Conservation (phyloP, 2,329 filamentous ascomycete genomes). For the Botrytis porri region DNA sequence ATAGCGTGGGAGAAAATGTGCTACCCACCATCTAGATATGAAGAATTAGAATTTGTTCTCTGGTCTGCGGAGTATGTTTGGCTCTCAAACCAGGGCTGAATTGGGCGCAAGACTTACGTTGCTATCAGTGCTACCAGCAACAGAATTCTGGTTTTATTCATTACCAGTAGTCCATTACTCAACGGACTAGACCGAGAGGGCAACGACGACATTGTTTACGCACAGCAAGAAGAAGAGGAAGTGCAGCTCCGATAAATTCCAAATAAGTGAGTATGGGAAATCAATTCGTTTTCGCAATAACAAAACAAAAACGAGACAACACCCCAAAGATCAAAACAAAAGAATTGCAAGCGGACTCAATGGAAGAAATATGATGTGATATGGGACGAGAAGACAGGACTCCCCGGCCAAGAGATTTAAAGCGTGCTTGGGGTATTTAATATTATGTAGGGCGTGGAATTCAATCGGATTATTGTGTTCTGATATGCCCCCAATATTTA, state of each 20-base stretch:
- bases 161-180: constrained; percentile 28
- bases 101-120: constrained; percentile 30
- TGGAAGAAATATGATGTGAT: not conserved
- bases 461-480: not conserved
- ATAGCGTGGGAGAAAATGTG: constrained; percentile 45
- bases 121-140: constrained; percentile 31
- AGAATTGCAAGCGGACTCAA: not conserved
- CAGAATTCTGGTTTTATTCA: constrained; percentile 31
- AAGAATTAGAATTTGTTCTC: not conserved
- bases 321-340: not conserved
- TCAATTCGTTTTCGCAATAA: not conserved
- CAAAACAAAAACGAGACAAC: not conserved
- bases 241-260: not conserved
- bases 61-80: not conserved
- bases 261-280: not conserved
- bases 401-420: not conserved
- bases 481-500: not conserved
- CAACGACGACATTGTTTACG: constrained; percentile 1
- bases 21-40: constrained; percentile 46
- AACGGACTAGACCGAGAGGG: constrained; percentile 19
- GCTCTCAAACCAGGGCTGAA: not conserved
- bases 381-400: not conserved
- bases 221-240: not conserved
- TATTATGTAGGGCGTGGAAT: not conserved
- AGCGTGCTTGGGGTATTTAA: not conserved